Percentiles rank a stretch among this genome's conserved stretches.
phyloP scores from a whole-genome alignment of 1,284 basidiomycete genomes.

The Boletellus dicymbophilus region DNA sequence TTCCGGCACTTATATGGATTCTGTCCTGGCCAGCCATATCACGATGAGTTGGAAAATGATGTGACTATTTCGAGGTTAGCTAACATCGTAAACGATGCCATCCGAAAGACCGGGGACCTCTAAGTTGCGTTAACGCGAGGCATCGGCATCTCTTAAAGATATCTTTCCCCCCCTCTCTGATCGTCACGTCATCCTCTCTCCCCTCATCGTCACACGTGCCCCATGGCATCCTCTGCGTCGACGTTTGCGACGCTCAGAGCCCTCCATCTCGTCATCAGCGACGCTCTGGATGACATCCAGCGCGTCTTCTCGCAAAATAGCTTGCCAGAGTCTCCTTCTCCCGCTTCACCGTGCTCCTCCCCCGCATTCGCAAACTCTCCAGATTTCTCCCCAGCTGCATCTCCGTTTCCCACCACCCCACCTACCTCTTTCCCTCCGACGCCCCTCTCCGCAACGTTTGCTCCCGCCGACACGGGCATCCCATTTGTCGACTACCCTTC shows the following conservation, averaged over 20 bases:
- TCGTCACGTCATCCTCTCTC: conserved; percentile 6
- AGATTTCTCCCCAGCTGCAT: conserved; percentile 15
- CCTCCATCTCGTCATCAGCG: conserved; percentile 64
- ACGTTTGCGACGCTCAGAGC: conserved; percentile 64
- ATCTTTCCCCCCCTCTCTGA: neutral
- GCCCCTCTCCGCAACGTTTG: conserved; percentile 25
- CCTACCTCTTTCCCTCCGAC: conserved; percentile 31
- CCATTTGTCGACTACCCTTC: conserved; percentile 57
- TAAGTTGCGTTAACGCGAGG: conserved; percentile 15
- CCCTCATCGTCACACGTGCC: conserved; percentile 8
- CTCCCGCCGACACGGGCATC: conserved; percentile 3
- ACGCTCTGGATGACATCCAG: conserved; percentile 70
- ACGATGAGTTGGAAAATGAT: conserved; percentile 9
- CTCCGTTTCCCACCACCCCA: conserved; percentile 24
- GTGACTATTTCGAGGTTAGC: conserved; percentile 13
- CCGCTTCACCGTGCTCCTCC: conserved; percentile 21
- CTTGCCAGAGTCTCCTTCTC: conserved; percentile 4
- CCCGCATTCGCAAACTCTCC: conserved; percentile 19
- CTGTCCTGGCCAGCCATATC: neutral
- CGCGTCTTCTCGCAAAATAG: conserved; percentile 44
- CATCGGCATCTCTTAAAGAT: conserved; percentile 18
- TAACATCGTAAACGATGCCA: neutral
- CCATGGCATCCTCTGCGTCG: conserved; percentile 29
- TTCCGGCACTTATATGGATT: conserved; percentile 22
- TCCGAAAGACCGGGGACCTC: too few relatives aligned